Percentiles rank a stretch among this genome's conserved stretches.
Evolutionary conservation across 495 filamentous ascomycete species (phyloP).

Genomic region (Xylaria flabelliformis): DNA sequence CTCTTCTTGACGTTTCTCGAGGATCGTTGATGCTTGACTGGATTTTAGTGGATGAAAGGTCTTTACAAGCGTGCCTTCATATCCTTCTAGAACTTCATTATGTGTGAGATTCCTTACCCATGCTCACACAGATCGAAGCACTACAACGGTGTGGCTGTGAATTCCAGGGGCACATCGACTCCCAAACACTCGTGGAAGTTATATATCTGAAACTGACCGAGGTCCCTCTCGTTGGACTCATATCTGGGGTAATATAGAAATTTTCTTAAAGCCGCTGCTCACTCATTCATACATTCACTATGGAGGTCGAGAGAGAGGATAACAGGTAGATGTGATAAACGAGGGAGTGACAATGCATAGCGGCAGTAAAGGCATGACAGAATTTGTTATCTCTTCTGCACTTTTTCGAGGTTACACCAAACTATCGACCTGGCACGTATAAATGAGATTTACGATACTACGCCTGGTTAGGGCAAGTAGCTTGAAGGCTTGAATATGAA

Average conservation of each 20-base stretch:
- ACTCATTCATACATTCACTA: not conserved
- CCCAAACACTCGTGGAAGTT: not conserved
- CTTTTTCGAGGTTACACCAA: no score
- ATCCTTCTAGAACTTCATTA: not conserved
- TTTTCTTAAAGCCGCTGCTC: not conserved
- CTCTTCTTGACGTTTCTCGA: not conserved
- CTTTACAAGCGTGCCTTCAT: not conserved
- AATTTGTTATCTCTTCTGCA: not conserved
- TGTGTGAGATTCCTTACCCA: no score
- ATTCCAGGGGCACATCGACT: not conserved
- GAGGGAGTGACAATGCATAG: not conserved
- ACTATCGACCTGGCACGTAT: not conserved
- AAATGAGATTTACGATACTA: not conserved
- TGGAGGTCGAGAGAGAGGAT: not conserved
- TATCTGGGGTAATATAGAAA: not conserved
- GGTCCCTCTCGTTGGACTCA: not conserved
- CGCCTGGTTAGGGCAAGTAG: not conserved
- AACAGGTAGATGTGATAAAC: not conserved
- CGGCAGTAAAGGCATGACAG: not conserved
- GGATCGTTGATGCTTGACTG: not conserved
- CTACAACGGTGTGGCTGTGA: not conserved
- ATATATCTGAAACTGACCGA: not conserved
- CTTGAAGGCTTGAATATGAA: not conserved
- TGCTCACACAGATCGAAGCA: not conserved
- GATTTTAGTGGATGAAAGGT: not conserved